phyloP scores from a whole-genome alignment of 2,329 filamentous ascomycete genomes.

The Diplodia mutila region DNA sequence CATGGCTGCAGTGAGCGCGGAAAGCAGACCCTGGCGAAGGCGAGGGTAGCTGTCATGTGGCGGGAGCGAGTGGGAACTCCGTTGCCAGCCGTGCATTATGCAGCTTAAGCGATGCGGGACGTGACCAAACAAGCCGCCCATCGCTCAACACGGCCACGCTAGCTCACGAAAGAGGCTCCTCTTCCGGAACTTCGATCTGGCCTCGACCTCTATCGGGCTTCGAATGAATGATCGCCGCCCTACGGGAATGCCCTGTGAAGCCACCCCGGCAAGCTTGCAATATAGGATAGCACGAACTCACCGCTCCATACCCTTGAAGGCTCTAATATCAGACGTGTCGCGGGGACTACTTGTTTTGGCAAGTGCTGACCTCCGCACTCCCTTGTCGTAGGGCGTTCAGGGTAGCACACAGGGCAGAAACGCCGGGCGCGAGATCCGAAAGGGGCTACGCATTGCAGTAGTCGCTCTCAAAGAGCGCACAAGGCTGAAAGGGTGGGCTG shows the following conservation, averaged over 20 bases:
- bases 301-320: not conserved
- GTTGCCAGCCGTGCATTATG: slow-evolving; percentile 20
- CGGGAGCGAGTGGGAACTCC: slow-evolving; percentile 20
- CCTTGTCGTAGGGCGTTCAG: not conserved
- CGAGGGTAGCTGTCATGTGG: slow-evolving; percentile 26
- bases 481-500: slow-evolving; percentile 7
- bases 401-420: slow-evolving; percentile 9
- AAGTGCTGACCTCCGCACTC: slow-evolving; percentile 18
- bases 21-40: slow-evolving; percentile 5
- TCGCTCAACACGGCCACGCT: slow-evolving; percentile 14
- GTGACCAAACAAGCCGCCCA: slow-evolving; percentile 10
- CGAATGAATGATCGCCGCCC: not conserved
- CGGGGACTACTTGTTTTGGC: slow-evolving; percentile 4
- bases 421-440: slow-evolving; percentile 13
- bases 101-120: slow-evolving; percentile 24
- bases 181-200: not conserved
- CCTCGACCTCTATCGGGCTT: not conserved
- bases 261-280: not conserved
- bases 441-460: slow-evolving; percentile 2
- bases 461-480: slow-evolving; percentile 1
- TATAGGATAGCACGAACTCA: slow-evolving; percentile 7
- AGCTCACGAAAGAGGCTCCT: slow-evolving; percentile 13
- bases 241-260: not conserved
- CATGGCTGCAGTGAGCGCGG: slow-evolving; percentile 23
- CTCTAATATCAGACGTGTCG: slow-evolving; percentile 17